Conservation (phyloP, 73 alveolate genomes). For the Halteria grandinella region DNA sequence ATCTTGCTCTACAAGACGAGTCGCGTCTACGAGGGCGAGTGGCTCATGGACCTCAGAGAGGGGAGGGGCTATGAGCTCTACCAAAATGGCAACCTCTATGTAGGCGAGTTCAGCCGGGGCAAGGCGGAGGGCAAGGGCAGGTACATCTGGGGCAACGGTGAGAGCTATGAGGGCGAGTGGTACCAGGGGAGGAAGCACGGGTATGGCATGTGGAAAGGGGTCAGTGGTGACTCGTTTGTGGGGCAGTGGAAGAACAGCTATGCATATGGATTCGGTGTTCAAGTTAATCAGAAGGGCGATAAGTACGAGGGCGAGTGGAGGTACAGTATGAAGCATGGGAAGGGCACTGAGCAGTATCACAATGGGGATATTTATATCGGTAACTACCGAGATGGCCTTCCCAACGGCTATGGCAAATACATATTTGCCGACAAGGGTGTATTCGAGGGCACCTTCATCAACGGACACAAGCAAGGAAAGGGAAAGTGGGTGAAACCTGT, state of each 20-base stretch:
- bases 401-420: slow-evolving; percentile 24
- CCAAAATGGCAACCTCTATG: slow-evolving; percentile 27
- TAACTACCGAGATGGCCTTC: slow-evolving; percentile 54
- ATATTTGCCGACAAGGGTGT: background rate
- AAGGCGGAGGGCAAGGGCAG: slow-evolving; percentile 51
- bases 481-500: slow-evolving; percentile 21
- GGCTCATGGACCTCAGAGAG: slow-evolving; percentile 15
- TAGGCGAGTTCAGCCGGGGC: slow-evolving; percentile 9
- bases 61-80: slow-evolving; percentile 30
- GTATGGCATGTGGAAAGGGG: slow-evolving; percentile 64
- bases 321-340: slow-evolving; percentile 86
- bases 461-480: slow-evolving; percentile 6
- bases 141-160: slow-evolving; percentile 62
- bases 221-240: slow-evolving; percentile 58
- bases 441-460: slow-evolving; percentile 15
- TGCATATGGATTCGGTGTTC: slow-evolving; percentile 71
- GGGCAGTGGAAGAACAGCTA: slow-evolving; percentile 72
- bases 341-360: slow-evolving; percentile 76
- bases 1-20: slow-evolving; percentile 3
- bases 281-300: slow-evolving; percentile 56
- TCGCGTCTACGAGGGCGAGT: slow-evolving; percentile 39
- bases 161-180: slow-evolving; percentile 82
- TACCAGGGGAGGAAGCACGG: slow-evolving; percentile 76
- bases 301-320: slow-evolving; percentile 69
- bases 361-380: slow-evolving; percentile 87